Percentiles rank a stretch among this genome's conserved stretches.
Evolutionary conservation across 805 yeast genomes (phyloP).

Genomic region (Starmera dryadoides): DNA sequence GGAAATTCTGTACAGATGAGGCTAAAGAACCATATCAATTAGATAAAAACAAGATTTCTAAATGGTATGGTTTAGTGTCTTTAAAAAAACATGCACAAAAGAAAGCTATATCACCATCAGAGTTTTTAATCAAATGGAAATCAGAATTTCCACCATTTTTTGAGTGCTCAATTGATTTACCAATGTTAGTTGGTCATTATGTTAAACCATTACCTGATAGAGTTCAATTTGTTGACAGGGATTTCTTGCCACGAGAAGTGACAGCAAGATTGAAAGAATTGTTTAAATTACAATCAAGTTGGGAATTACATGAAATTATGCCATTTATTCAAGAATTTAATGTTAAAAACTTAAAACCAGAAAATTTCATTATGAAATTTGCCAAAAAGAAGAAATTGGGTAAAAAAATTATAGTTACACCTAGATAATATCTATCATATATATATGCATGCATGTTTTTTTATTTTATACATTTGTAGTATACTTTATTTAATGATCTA

Average conservation of each 20-base stretch:
- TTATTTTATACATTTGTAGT: not conserved
- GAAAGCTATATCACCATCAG: conserved; percentile 31
- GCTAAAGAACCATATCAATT: conserved; percentile 26
- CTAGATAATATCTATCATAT: conserved; percentile 8
- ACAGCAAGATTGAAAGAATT: conserved; percentile 42
- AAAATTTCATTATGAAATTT: conserved; percentile 53
- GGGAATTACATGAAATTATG: conserved; percentile 55
- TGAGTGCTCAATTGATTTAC: conserved; percentile 50
- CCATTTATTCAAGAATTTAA: conserved; percentile 62
- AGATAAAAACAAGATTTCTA: conserved; percentile 36
- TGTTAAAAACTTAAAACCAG: conserved; percentile 43
- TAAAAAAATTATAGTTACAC: conserved; percentile 28
- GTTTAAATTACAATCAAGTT: conserved; percentile 45
- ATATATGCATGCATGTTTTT: not conserved
- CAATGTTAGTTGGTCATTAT: conserved; percentile 47
- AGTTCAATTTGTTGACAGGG: conserved; percentile 47
- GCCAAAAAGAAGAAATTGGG: conserved; percentile 48
- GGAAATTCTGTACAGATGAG: conserved; percentile 32
- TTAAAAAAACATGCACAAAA: conserved; percentile 30
- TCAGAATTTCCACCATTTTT: conserved; percentile 55
- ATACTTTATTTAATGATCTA: too few species aligned
- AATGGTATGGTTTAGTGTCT: conserved; percentile 58
- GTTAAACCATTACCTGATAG: conserved; percentile 36
- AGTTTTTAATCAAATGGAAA: conserved; percentile 59
- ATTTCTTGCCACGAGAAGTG: conserved; percentile 40